Evolutionary conservation across 805 yeast genomes (phyloP).

Genomic region (Ogataea haglerorum): DNA sequence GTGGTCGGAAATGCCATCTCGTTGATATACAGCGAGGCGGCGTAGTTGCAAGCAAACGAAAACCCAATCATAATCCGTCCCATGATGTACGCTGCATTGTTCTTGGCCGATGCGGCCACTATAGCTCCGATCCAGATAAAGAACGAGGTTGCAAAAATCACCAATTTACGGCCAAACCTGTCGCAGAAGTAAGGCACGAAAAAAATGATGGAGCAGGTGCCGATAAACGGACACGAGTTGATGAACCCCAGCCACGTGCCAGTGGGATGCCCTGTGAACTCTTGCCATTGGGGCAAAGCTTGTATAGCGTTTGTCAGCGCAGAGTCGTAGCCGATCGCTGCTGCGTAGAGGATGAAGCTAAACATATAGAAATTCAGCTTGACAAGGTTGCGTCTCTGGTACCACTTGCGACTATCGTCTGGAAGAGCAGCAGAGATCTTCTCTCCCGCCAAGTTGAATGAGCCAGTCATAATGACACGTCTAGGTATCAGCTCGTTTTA

Average conservation of each 20-base stretch:
- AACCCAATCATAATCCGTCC: constrained; percentile 19
- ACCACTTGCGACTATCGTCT: constrained; percentile 17
- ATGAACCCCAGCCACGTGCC: constrained; percentile 22
- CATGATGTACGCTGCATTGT: constrained; percentile 13
- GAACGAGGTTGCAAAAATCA: constrained; percentile 15
- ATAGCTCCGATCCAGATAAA: constrained; percentile 17
- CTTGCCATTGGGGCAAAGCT: constrained; percentile 16
- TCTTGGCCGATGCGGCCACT: constrained; percentile 16
- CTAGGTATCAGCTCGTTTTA: too few species aligned
- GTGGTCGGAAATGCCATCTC: constrained; percentile 38
- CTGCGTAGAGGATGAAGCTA: constrained; percentile 18
- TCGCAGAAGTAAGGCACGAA: constrained; percentile 18
- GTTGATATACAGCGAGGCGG: constrained; percentile 15
- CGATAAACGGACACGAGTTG: constrained; percentile 18
- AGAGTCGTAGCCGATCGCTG: constrained; percentile 21
- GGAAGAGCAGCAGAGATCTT: constrained; percentile 15
- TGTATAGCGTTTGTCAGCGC: constrained; percentile 20
- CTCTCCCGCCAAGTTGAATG: constrained; percentile 14
- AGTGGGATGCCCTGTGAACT: constrained; percentile 15
- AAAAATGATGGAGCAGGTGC: constrained; percentile 17
- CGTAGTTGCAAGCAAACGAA: constrained; percentile 16
- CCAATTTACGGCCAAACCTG: constrained; percentile 14
- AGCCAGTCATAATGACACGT: constrained; percentile 2
- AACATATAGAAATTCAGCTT: constrained; percentile 12
- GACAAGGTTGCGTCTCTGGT: constrained; percentile 18